These are phyloP conservation scores for Adansonia digitata DNA, from an alignment of 345 rosid species.

Conservation along the genomic window DNA sequence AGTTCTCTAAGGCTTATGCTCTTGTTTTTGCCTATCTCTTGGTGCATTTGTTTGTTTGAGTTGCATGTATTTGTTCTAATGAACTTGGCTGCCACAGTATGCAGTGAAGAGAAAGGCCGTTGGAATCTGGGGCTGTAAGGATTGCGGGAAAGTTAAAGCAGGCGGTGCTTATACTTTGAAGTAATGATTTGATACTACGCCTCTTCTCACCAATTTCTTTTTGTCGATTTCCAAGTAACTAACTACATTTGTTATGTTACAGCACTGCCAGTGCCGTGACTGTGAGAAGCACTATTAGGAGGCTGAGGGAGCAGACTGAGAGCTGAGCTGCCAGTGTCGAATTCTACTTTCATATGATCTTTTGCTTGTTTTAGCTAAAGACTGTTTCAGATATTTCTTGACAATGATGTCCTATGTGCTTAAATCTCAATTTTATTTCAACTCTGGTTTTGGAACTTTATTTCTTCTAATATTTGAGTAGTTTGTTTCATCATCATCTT, in stretches of 20 bases:
- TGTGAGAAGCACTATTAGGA: slow-evolving; percentile 82
- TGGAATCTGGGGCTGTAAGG: slow-evolving; percentile 98
- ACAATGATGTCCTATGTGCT: neutral
- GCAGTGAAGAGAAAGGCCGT: slow-evolving; percentile 96
- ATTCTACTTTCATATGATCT: neutral
- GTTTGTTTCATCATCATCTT: neutral
- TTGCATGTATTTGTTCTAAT: neutral
- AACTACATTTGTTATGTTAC: slow-evolving; percentile 14
- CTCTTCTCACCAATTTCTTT: neutral
- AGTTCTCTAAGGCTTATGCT: neutral
- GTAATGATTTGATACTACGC: slow-evolving; percentile 25
- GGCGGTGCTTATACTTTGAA: slow-evolving; percentile 98
- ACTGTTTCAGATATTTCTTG: neutral
- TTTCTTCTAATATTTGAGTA: neutral
- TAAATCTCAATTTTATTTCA: neutral
- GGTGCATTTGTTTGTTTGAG: neutral
- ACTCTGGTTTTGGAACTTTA: slow-evolving; percentile 1
- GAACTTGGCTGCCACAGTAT: slow-evolving; percentile 34
- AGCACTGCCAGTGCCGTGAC: slow-evolving; percentile 91
- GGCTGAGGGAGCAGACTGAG: slow-evolving; percentile 95
- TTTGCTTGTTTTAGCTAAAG: neutral
- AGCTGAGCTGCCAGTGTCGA: slow-evolving; percentile 33
- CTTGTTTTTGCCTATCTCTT: neutral
- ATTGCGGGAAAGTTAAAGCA: slow-evolving; percentile 89
- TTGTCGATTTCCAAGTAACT: neutral